Conservation (phyloP, 805 yeast genomes). For the Cyberlindnera petersonii region DNA sequence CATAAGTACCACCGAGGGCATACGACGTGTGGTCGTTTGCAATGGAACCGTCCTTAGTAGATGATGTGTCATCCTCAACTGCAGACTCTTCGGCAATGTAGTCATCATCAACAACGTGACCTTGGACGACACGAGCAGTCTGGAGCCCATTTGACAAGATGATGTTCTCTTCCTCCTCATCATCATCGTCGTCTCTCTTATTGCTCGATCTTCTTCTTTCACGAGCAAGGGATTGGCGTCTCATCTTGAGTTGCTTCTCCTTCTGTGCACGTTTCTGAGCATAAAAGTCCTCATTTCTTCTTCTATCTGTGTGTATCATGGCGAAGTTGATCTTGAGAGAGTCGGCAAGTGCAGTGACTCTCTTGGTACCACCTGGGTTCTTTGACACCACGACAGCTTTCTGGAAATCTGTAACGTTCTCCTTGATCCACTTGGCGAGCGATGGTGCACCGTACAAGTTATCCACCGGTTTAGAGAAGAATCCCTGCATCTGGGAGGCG, state of each 20-base stretch:
- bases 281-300: conserved; percentile 71
- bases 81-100: conserved; percentile 37
- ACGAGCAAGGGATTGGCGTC: conserved; percentile 43
- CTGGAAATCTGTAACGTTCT: conserved; percentile 78
- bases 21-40: conserved; percentile 36
- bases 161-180: conserved; percentile 63
- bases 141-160: conserved; percentile 77
- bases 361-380: conserved; percentile 97
- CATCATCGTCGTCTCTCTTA: conserved; percentile 45
- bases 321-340: conserved; percentile 93
- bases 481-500: conserved; percentile 99
- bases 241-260: conserved; percentile 33
- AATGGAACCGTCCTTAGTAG: conserved; percentile 27
- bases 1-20: conserved; percentile 78
- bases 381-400: conserved; percentile 96
- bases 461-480: conserved; percentile 95
- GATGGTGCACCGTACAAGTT: conserved; percentile 96
- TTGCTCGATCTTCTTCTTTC: conserved; percentile 40
- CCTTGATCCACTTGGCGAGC: conserved; percentile 91
- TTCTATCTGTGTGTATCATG: conserved; percentile 97
- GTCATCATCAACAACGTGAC: conserved; percentile 93
- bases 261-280: conserved; percentile 36
- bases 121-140: conserved; percentile 93
- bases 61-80: conserved; percentile 30
- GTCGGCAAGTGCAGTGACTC: conserved; percentile 98